These are phyloP conservation scores for Amanita rubescens DNA, from an alignment of 768 basidiomycete species.

Conservation along the genomic window DNA sequence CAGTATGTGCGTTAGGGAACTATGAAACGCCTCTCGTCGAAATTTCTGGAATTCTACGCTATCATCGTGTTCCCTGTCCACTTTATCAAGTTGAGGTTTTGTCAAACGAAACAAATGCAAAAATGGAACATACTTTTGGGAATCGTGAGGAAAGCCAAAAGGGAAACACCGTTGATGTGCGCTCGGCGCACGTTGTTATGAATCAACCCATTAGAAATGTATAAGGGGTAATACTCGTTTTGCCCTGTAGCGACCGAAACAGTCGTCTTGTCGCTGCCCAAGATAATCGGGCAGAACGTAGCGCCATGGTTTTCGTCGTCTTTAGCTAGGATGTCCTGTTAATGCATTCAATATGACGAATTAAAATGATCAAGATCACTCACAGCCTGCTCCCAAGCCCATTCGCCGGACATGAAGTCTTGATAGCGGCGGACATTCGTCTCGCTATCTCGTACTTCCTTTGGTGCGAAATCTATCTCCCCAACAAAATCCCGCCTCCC, in stretches of 20 bases:
- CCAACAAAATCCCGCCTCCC: constrained; percentile 7
- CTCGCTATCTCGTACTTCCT: constrained; percentile 20
- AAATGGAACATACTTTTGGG: too few species aligned
- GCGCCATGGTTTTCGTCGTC: constrained; percentile 19
- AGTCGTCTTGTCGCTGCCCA: constrained; percentile 31
- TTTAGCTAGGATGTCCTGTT: constrained; percentile 21
- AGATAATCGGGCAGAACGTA: constrained; percentile 2
- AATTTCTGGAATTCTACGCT: background rate
- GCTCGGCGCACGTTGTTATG: constrained; percentile 9
- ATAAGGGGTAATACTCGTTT: constrained; percentile 28
- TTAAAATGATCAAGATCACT: constrained; percentile 6
- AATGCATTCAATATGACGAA: background rate
- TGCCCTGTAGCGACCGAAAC: constrained; percentile 31
- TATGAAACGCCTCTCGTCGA: background rate
- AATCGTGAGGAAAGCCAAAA: background rate
- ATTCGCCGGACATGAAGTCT: constrained; percentile 36
- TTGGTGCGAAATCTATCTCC: constrained; percentile 21
- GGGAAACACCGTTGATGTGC: constrained; percentile 22
- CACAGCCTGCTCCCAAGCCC: constrained; percentile 34
- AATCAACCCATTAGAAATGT: constrained; percentile 5
- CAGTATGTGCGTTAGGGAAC: background rate
- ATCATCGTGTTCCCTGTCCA: background rate
- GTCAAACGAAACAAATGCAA: too few species aligned
- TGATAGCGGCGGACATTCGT: constrained; percentile 17
- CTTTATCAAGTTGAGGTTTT: background rate